Evolutionary conservation across 2,329 filamentous ascomycete species (phyloP).

Genomic region (Pseudocercospora fuligena): DNA sequence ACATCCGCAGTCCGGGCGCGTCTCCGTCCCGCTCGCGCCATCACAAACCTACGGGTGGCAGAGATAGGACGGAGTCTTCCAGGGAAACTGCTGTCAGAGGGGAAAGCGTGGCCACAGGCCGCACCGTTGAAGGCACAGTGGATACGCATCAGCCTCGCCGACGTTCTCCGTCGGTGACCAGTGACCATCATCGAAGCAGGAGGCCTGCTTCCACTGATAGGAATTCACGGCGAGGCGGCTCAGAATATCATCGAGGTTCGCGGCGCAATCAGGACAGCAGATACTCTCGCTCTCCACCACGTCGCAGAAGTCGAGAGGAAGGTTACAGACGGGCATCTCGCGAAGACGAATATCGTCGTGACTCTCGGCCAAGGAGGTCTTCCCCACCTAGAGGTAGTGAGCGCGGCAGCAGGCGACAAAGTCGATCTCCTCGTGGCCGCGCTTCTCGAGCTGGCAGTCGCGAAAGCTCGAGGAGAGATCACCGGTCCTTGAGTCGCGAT

Average conservation of each 20-base stretch:
- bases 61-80: constrained; percentile 41
- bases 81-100: constrained; percentile 34
- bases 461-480: constrained; percentile 23
- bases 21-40: constrained; percentile 39
- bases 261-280: constrained; percentile 18
- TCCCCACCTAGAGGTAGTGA: constrained; percentile 18
- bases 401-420: constrained; percentile 22
- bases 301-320: constrained; percentile 16
- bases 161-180: constrained; percentile 47
- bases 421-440: constrained; percentile 28
- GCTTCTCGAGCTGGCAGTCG: constrained; percentile 21
- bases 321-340: constrained; percentile 6
- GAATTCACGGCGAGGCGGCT: constrained; percentile 36
- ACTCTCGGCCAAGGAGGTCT: constrained; percentile 6
- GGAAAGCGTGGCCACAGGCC: constrained; percentile 31
- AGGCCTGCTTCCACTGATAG: constrained; percentile 29
- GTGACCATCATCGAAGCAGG: constrained; percentile 38
- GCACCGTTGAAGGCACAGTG: constrained; percentile 37
- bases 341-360: constrained; percentile 16
- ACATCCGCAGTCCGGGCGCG: constrained; percentile 30
- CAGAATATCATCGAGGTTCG: constrained; percentile 16
- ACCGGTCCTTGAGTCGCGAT: constrained; percentile 33
- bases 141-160: constrained; percentile 44
- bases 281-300: constrained; percentile 32
- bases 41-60: constrained; percentile 31